Evolutionary conservation across 768 basidiomycete species (phyloP).

Genomic region (Rhizopogon vesiculosus): DNA sequence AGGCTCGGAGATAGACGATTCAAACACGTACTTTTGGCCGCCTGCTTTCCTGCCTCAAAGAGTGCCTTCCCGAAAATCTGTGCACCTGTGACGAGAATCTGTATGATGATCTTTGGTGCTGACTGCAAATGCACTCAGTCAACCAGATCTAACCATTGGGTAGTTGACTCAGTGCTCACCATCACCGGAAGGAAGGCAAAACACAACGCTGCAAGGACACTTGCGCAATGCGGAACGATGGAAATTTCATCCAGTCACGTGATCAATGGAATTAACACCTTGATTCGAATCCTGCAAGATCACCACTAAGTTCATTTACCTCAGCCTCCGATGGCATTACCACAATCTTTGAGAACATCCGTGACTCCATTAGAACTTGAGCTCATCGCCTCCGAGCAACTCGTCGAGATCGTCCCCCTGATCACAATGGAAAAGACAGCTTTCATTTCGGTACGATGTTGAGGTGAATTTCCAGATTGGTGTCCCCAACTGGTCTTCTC

Average conservation of each 20-base stretch:
- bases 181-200: neutral
- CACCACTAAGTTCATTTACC: neutral
- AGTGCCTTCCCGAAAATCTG: constrained; percentile 92
- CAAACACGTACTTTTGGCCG: constrained; percentile 77
- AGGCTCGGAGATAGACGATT: neutral
- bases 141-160: neutral
- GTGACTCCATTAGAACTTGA: constrained; percentile 85
- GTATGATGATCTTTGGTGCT: constrained; percentile 71
- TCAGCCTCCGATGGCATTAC: constrained; percentile 62
- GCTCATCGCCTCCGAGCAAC: constrained; percentile 79
- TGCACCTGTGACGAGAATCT: constrained; percentile 71
- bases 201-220: too few relatives aligned
- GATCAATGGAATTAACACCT: neutral
- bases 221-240: too few relatives aligned
- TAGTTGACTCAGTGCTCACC: neutral
- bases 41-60: constrained; percentile 85
- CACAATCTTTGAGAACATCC: constrained; percentile 61
- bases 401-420: constrained; percentile 82
- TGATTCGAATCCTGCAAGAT: too few relatives aligned
- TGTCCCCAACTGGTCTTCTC: neutral
- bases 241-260: neutral
- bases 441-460: constrained; percentile 66
- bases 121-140: constrained; percentile 41
- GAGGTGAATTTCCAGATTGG: neutral
- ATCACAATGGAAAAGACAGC: constrained; percentile 90